A percentile compares a stretch with the other conserved stretches of the same genome.
phyloP scores from a whole-genome alignment of 805 yeast species.

The Yamadazyma akitaensis region DNA sequence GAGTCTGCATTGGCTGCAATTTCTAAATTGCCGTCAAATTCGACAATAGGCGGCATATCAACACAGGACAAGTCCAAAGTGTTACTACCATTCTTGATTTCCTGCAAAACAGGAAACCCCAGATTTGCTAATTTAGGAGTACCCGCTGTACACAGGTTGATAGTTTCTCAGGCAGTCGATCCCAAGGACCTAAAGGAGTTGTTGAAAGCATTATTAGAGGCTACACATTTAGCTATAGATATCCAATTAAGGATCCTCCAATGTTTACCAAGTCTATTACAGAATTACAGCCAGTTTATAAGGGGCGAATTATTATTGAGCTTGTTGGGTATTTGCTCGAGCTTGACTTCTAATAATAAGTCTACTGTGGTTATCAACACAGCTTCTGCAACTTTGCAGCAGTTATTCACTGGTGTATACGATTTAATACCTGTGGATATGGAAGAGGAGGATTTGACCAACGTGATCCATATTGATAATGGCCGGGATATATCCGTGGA shows the following conservation, averaged over 20 bases:
- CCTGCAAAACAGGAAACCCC: slow-evolving; percentile 72
- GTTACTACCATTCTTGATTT: slow-evolving; percentile 59
- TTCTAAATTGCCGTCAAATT: slow-evolving; percentile 4
- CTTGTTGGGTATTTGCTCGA: slow-evolving; percentile 65
- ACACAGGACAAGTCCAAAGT: slow-evolving; percentile 13
- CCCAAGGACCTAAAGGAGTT: slow-evolving; percentile 49
- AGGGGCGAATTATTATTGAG: slow-evolving; percentile 54
- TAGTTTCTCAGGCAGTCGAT: slow-evolving; percentile 54
- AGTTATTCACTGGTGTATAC: slow-evolving; percentile 71
- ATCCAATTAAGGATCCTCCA: slow-evolving; percentile 86
- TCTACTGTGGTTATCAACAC: slow-evolving; percentile 80
- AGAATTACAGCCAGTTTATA: slow-evolving; percentile 55
- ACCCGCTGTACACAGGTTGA: slow-evolving; percentile 64
- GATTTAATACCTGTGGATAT: slow-evolving; percentile 50
- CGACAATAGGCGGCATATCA: slow-evolving; percentile 6
- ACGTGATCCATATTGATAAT: slow-evolving; percentile 35
- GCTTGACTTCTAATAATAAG: slow-evolving; percentile 65
- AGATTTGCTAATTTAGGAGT: slow-evolving; percentile 70
- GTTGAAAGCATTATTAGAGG: slow-evolving; percentile 66
- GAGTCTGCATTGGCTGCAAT: slow-evolving; percentile 20
- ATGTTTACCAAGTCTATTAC: slow-evolving; percentile 71
- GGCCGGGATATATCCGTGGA: slow-evolving; percentile 42
- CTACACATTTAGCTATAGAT: slow-evolving; percentile 72
- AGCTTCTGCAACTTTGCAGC: slow-evolving; percentile 91
- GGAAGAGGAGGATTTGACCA: slow-evolving; percentile 20